A percentile compares a stretch with the other conserved stretches of the same genome.
Conservation (phyloP, 2,329 filamentous ascomycete genomes). For the Neofusicoccum cordaticola region DNA sequence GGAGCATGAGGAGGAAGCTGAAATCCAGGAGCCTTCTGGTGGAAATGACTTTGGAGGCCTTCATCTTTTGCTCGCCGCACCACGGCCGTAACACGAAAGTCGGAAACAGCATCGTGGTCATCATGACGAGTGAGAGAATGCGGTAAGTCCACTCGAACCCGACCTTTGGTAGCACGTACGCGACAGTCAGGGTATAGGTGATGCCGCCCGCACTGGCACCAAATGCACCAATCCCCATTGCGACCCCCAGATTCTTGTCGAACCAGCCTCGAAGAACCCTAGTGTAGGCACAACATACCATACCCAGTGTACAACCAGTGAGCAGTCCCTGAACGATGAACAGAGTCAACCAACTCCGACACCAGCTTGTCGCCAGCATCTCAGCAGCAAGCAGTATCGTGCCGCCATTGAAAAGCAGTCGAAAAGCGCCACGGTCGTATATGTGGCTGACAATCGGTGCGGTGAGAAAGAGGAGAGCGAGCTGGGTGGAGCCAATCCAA, state of each 20-base stretch:
- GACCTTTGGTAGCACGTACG: conserved; percentile 27
- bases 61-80: conserved; percentile 17
- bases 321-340: conserved; percentile 34
- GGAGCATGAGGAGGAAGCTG: conserved; percentile 22
- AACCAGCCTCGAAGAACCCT: conserved; percentile 36
- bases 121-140: conserved; percentile 20
- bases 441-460: conserved; percentile 30
- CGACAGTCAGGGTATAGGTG: conserved; percentile 30
- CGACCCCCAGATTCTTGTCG: conserved; percentile 31
- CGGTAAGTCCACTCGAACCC: conserved; percentile 34
- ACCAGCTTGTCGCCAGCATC: conserved; percentile 25
- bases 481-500: conserved; percentile 37
- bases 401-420: conserved; percentile 29
- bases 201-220: conserved; percentile 36
- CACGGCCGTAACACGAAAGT: conserved; percentile 22
- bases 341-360: conserved; percentile 24
- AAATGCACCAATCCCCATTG: conserved; percentile 32
- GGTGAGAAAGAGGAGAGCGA: conserved; percentile 33
- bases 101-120: conserved; percentile 19
- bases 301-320: conserved; percentile 33
- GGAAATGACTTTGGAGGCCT: conserved; percentile 1
- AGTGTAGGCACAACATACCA: conserved; percentile 30
- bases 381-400: conserved; percentile 27
- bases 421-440: conserved; percentile 32
- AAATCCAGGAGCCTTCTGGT: conserved; percentile 22